Base-by-base conservation (phyloP, 208 protist genomes). In the Acanthamoeba healyi region DNA sequence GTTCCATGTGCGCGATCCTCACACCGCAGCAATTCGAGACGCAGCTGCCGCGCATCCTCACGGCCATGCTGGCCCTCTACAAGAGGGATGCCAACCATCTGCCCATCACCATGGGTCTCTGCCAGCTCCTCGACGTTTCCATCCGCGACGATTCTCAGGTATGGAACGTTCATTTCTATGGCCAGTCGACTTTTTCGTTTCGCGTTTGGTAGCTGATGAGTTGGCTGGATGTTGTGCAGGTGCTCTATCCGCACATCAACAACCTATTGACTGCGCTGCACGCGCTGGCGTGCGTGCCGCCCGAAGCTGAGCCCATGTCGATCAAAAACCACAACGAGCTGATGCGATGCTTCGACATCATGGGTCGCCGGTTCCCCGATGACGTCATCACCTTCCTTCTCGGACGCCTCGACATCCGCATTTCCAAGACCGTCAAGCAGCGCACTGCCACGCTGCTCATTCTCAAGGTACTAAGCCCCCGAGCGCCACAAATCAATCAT, bases 291-390 rank as follows among this genome's bases (percentile, higher is more conserved):
- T 96, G 94, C 74, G 15, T 88, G 12, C 82, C 67, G 19, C 88
- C 90, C 34, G 72, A 95, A 4, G 89, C 61, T 32, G 93, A 95
- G 26, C 82, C 95, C 54, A 70, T 34, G 6, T 61, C 93, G 19
- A 82, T 90, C 24, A 97, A 95, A 87, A 95, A 94, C 29, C 91
- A 93, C 67, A 96, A 95, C 86, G 96, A 97, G 49, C 77, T 96
- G 12, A 93, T 97, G 42, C 89, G 95, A n/a, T 97, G 96, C 86
- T 96, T 94, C 84, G 95, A 97, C 58, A 95, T 94, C 26, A 65
- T 97, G 40, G 94, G 89, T 24, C 49, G 82, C 29, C 65, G 51
- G 12, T 94, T 92, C 58, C 46, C 90, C 49, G 94, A 96, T 42
- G 65, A 56, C 42, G 44, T 96, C 1, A 49, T 96, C 19, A 32